phyloP scores from a whole-genome alignment of 1,284 basidiomycete species.

The Malassezia yamatoensis region DNA sequence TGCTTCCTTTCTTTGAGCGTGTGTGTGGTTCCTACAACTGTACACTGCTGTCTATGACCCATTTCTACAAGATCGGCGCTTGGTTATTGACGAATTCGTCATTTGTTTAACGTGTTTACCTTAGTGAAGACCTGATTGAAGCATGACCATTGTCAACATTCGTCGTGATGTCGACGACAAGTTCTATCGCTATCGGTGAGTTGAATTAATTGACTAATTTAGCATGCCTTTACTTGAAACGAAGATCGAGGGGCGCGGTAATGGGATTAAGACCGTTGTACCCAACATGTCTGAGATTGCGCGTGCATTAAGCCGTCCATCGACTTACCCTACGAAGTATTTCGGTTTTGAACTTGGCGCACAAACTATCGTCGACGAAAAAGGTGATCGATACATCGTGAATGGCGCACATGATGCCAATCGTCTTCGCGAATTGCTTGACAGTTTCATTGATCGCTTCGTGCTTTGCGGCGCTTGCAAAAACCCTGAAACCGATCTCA shows the following conservation, averaged over 20 bases:
- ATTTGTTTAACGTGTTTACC: background rate
- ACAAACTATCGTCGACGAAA: constrained; percentile 90
- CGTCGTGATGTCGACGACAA: constrained; percentile 88
- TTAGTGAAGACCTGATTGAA: constrained; percentile 5
- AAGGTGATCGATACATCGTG: constrained; percentile 95
- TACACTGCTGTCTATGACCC: constrained; percentile 7
- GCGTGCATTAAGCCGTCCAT: constrained; percentile 83
- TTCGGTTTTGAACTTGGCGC: constrained; percentile 98
- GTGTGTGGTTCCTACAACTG: background rate
- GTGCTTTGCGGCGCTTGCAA: constrained; percentile 96
- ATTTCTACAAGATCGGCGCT: background rate
- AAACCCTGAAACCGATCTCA: constrained; percentile 95
- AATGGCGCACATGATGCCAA: constrained; percentile 90
- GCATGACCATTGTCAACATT: constrained; percentile 74
- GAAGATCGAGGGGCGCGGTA: constrained; percentile 98
- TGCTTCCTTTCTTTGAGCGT: background rate
- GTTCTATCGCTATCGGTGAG: constrained; percentile 50
- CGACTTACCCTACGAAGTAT: constrained; percentile 95
- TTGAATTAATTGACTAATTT: background rate
- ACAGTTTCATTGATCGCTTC: constrained; percentile 88
- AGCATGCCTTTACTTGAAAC: constrained; percentile 90
- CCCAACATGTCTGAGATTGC: constrained; percentile 95
- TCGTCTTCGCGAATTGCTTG: constrained; percentile 87
- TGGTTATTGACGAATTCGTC: background rate
- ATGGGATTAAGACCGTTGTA: constrained; percentile 84